Evolutionary conservation across 1,284 basidiomycete genomes (phyloP).

Genomic region (Neonothopanus nambi): DNA sequence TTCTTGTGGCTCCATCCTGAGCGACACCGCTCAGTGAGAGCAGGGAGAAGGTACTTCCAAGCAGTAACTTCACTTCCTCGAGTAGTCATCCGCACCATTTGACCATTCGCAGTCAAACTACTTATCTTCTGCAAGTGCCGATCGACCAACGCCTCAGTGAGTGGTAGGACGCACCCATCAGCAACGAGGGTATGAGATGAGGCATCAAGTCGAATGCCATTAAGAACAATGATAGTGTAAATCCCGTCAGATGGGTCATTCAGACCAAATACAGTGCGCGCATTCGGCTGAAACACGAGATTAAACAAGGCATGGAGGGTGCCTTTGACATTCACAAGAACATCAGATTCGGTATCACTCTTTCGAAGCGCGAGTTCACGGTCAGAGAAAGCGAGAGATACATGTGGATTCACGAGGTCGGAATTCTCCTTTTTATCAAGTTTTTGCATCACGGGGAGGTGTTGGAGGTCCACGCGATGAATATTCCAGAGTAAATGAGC

Average conservation of each 20-base stretch:
- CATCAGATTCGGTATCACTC: constrained; percentile 20
- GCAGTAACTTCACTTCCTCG: constrained; percentile 27
- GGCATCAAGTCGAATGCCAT: constrained; percentile 29
- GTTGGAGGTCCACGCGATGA: constrained; percentile 27
- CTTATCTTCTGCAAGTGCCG: constrained; percentile 12
- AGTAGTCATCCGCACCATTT: constrained; percentile 16
- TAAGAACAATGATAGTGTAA: constrained; percentile 29
- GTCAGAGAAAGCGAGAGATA: constrained; percentile 28
- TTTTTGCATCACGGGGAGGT: constrained; percentile 23
- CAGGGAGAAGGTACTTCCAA: constrained; percentile 38
- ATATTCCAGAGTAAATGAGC: constrained; percentile 25
- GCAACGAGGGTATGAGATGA: constrained; percentile 31
- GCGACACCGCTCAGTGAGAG: constrained; percentile 37
- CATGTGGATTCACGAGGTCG: constrained; percentile 27
- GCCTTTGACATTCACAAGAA: constrained; percentile 29
- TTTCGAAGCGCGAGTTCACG: constrained; percentile 28
- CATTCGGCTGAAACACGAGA: no score
- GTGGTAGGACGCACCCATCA: constrained; percentile 33
- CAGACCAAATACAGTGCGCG: no score
- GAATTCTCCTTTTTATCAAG: constrained; percentile 12
- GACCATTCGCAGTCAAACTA: constrained; percentile 12
- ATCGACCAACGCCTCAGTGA: constrained; percentile 18
- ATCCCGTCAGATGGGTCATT: no score
- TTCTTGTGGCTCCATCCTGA: constrained; percentile 33
- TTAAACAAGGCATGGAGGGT: constrained; percentile 22